These are phyloP conservation scores for Pichia inconspicua DNA, from an alignment of 1,139 yeast species.

Conservation along the genomic window DNA sequence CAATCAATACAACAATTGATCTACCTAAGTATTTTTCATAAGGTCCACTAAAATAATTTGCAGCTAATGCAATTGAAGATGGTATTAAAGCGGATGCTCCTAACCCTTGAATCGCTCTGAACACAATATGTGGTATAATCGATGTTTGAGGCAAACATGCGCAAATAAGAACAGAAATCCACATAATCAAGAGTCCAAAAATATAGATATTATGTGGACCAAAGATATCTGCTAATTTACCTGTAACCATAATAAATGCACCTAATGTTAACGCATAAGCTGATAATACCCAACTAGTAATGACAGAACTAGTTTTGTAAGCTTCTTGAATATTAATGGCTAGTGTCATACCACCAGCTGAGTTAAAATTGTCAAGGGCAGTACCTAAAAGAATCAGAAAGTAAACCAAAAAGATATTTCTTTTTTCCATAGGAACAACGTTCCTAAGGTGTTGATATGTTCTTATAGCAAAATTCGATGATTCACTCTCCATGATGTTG, in stretches of 20 bases:
- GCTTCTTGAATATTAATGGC: constrained; percentile 19
- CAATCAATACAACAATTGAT: constrained; percentile 24
- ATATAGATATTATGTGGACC: constrained; percentile 29
- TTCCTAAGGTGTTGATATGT: not conserved
- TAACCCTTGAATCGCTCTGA: constrained; percentile 34
- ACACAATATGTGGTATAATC: constrained; percentile 28
- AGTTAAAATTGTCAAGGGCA: constrained; percentile 26
- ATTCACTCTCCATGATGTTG: too few species aligned
- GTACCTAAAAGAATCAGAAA: constrained; percentile 12
- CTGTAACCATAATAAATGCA: constrained; percentile 30
- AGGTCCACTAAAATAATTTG: constrained; percentile 25
- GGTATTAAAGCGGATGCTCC: constrained; percentile 33
- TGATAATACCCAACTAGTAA: constrained; percentile 30
- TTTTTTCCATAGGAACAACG: constrained; percentile 13
- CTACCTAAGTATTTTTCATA: constrained; percentile 15
- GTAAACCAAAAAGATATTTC: constrained; percentile 14
- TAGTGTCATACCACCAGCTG: constrained; percentile 27
- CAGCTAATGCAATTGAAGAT: constrained; percentile 27
- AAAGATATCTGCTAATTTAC: constrained; percentile 31
- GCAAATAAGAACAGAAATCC: constrained; percentile 25
- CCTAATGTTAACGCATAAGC: constrained; percentile 33
- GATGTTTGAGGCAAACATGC: constrained; percentile 24
- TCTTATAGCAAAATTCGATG: too few species aligned
- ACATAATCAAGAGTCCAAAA: constrained; percentile 17
- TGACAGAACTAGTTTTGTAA: constrained; percentile 21